phyloP scores from a whole-genome alignment of 192 early-diverging fungal species.

The Jimgerdemannia flammicorona region DNA sequence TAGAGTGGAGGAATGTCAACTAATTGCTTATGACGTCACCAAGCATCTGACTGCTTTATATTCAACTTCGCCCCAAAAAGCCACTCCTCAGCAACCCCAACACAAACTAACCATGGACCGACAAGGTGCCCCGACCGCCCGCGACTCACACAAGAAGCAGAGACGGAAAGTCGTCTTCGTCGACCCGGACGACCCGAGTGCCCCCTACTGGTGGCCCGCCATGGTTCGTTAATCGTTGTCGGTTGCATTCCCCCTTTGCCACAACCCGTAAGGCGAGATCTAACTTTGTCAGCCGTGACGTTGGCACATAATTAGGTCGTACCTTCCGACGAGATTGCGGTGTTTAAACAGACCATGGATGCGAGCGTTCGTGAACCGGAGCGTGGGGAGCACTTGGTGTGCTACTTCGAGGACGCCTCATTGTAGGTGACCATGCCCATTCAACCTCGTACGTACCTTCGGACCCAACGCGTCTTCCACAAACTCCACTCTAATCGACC shows the following conservation, averaged over 20 bases:
- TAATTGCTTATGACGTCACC: too few relatives aligned
- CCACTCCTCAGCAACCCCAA: too few relatives aligned
- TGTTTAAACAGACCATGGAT: slow-evolving; percentile 42
- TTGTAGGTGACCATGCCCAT: slow-evolving; percentile 20
- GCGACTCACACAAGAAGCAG: slow-evolving; percentile 11
- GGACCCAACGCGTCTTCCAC: background rate
- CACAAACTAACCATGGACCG: background rate
- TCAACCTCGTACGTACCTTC: background rate
- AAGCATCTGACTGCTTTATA: too few relatives aligned
- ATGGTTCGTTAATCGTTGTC: slow-evolving; percentile 17
- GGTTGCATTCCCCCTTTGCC: background rate
- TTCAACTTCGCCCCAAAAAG: too few relatives aligned
- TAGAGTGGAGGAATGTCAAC: too few relatives aligned
- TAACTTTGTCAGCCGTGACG: background rate
- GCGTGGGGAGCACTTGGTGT: slow-evolving; percentile 51
- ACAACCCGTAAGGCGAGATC: background rate
- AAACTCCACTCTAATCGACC: background rate
- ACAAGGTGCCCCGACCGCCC: too few relatives aligned
- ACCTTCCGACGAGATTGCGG: slow-evolving; percentile 40
- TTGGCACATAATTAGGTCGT: slow-evolving; percentile 28
- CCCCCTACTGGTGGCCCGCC: slow-evolving; percentile 58
- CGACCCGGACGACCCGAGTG: slow-evolving; percentile 47
- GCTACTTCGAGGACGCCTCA: slow-evolving; percentile 62
- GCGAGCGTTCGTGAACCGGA: slow-evolving; percentile 37
- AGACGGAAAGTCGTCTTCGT: slow-evolving; percentile 49